Conservation (phyloP, 495 filamentous ascomycete species). For the Xylaria venustula region DNA sequence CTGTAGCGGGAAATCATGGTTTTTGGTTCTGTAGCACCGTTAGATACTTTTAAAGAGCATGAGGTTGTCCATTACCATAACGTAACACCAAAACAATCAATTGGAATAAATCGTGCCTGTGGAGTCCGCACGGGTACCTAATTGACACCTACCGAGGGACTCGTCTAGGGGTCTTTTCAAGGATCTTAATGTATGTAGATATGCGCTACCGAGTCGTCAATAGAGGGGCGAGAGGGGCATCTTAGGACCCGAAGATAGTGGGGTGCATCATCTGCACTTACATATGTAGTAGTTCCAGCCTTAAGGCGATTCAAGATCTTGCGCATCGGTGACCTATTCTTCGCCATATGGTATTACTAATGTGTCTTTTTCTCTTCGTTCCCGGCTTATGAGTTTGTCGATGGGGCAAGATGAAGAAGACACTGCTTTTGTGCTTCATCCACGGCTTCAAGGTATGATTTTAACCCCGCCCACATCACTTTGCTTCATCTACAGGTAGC, state of each 20-base stretch:
- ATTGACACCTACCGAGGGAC: too few relatives aligned
- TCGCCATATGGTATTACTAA: neutral
- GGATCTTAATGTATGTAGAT: neutral
- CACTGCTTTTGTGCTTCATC: slow-evolving; percentile 86
- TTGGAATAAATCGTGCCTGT: too few relatives aligned
- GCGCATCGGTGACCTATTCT: neutral
- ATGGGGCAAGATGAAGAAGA: slow-evolving; percentile 73
- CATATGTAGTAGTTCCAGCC: too few relatives aligned
- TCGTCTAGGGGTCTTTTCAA: slow-evolving; percentile 4
- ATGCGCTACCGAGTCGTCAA: slow-evolving; percentile 15
- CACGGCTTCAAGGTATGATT: slow-evolving; percentile 96
- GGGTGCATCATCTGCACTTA: too few relatives aligned
- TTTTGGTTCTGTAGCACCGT: too few relatives aligned
- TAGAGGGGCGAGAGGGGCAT: slow-evolving; percentile 10
- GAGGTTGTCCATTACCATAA: too few relatives aligned
- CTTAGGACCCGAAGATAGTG: slow-evolving; percentile 11
- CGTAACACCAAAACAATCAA: too few relatives aligned
- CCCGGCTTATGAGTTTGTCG: slow-evolving; percentile 8
- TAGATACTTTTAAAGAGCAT: too few relatives aligned
- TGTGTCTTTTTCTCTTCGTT: neutral
- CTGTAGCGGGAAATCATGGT: neutral
- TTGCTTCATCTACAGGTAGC: too few relatives aligned
- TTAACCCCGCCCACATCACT: too few relatives aligned
- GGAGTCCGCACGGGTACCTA: too few relatives aligned
- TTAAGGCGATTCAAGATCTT: too few relatives aligned